phyloP scores from a whole-genome alignment of 768 basidiomycete genomes.

The Dictyophora rubrovolvata region DNA sequence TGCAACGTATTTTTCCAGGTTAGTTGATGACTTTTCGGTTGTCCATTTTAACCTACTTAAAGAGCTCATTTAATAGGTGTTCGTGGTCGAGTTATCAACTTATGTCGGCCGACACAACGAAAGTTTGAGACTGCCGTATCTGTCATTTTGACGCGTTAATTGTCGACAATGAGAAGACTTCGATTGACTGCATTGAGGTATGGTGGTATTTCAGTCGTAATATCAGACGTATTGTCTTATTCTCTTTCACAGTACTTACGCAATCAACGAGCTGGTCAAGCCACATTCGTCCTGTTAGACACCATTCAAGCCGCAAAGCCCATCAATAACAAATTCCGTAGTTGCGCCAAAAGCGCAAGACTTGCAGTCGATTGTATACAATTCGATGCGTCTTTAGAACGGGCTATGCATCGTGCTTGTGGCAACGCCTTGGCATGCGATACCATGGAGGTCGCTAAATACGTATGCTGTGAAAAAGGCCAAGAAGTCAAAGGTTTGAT shows the following conservation, averaged over 20 bases:
- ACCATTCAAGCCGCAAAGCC: constrained; percentile 93
- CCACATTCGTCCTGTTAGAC: constrained; percentile 97
- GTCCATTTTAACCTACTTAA: not conserved
- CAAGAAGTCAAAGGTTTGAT: constrained; percentile 93
- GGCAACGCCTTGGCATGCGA: constrained; percentile 94
- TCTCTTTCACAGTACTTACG: constrained; percentile 68
- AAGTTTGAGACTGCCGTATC: constrained; percentile 91
- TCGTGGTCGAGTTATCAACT: constrained; percentile 82
- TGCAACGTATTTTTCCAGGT: constrained; percentile 91
- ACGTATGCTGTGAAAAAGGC: constrained; percentile 87
- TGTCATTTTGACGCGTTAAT: constrained; percentile 87
- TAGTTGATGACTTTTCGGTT: constrained; percentile 2
- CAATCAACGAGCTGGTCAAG: constrained; percentile 88
- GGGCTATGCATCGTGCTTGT: constrained; percentile 95
- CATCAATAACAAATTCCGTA: constrained; percentile 88
- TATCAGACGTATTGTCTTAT: not conserved
- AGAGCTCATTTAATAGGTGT: constrained; percentile 45
- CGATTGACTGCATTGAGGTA: constrained; percentile 95
- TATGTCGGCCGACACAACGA: constrained; percentile 87
- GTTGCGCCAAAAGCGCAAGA: constrained; percentile 79
- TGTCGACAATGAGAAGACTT: constrained; percentile 93
- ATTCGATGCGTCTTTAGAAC: constrained; percentile 73
- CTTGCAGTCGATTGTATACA: constrained; percentile 66
- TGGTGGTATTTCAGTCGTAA: constrained; percentile 9
- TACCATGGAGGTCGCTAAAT: constrained; percentile 83